Base-by-base conservation (phyloP, 148 eudicot genomes). In the Heliamphora exappendiculata region DNA sequence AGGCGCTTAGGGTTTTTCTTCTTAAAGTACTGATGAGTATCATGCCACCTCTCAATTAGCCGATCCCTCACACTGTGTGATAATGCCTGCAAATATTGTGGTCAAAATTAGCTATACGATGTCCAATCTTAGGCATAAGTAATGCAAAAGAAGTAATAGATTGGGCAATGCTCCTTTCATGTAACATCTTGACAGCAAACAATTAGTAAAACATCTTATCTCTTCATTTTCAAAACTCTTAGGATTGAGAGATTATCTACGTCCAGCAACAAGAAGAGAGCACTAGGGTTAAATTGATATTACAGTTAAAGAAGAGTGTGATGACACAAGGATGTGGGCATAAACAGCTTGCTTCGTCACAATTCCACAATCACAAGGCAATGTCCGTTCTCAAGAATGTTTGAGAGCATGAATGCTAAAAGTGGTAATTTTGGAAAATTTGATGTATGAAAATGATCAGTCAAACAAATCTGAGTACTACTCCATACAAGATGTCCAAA, bases 21-120 rank as follows among this genome's bases (percentile, higher is more conserved):
- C 73, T 79, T 79, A 54, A 79, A 75, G 31, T 80, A 44, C 24
- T 69, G 78, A 7, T 80, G 82, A 80, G 78, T 75, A 50, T 80
- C 82, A 75, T 80, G 82, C 82, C 82, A 80, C 60, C 82, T 59
- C 75, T 75, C 82, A 33, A 75, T 80, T 7, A 80, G 62, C 3
- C 79, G 75, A 71, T 80, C 82, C 44, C 82, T 80, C 19, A 80
- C 78, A 26, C 82, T 80, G 26, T 80, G 82, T 36, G 78, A 75
- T 72, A 80, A 75, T 57, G 79, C 82, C 82, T 80, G 58, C 70
- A 75, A 22, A 66, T 5, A 62, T 49, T 44, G 24, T 20, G 3
- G 16, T 36, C 44, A 19, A 37, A 65, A 65, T 63, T 1, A 34
- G 26, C 14, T 33, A 65, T 12, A 34, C 36, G 45, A 29, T 60